Percentiles rank a stretch among this genome's conserved stretches.
phyloP scores from a whole-genome alignment of 192 early-diverging fungal species.

The Linnemannia exigua region DNA sequence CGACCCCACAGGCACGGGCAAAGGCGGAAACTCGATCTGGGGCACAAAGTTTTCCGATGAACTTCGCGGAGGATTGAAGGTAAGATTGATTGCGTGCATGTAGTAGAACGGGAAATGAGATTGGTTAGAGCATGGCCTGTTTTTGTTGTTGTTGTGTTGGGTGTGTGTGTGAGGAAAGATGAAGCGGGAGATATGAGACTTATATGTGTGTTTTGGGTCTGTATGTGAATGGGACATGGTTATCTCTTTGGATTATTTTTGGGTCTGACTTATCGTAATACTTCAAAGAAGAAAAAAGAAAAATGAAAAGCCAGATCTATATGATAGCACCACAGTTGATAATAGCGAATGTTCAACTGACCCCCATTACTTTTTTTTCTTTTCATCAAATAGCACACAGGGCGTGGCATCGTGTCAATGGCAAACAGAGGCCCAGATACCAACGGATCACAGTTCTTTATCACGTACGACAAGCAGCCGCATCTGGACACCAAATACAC shows the following conservation, averaged over 20 bases:
- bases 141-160: background rate
- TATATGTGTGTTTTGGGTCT: no score
- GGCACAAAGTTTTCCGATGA: conserved; percentile 86
- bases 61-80: conserved; percentile 81
- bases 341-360: background rate
- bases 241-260: background rate
- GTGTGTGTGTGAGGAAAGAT: no score
- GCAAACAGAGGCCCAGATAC: conserved; percentile 93
- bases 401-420: conserved; percentile 92
- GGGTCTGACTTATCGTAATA: background rate
- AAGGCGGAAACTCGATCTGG: conserved; percentile 92
- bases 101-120: background rate
- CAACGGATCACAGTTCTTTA: conserved; percentile 94
- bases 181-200: no score
- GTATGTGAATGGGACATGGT: background rate
- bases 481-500: conserved; percentile 94
- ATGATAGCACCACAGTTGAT: no score
- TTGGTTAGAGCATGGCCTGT: background rate
- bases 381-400: conserved; percentile 75
- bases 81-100: conserved; percentile 26
- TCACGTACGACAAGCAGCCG: conserved; percentile 88
- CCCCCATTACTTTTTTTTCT: background rate
- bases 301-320: background rate
- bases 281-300: background rate
- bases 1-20: conserved; percentile 89